Base-by-base conservation (phyloP, 2,329 filamentous ascomycete genomes). In the Tolypocladium cylindrosporum region DNA sequence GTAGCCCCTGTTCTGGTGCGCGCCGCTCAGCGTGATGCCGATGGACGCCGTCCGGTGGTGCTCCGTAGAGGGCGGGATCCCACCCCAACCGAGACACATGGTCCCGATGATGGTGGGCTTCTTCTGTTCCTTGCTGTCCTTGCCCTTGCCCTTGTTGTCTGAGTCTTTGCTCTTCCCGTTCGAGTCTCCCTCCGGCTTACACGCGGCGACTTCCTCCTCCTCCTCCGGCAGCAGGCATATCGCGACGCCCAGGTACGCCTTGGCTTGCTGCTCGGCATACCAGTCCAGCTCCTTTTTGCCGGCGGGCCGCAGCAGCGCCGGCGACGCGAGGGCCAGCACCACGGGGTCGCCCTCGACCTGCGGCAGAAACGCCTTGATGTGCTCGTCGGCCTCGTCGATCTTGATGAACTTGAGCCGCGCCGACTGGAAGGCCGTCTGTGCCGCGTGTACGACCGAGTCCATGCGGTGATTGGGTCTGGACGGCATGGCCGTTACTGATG, bases 1-100 rank as follows among this genome's bases (percentile, higher is more conserved):
- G 60, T 79, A 80, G 0, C 78, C 75, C 41, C 68, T 61, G 24
- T 67, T 66, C 58, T 77, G 74, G 61, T 72, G 70, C 6, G 57
- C 39, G 1, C 65, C 61, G 3, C 70, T 59, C 31, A 79, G 68
- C 41, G 66, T 66, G 54, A 78, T 67, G 34, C 69, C 72, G 31
- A 79, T 66, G 24, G 57, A 56, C 7, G 64, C 60, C 24, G 50
- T 61, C 55, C 62, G 61, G 55, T 65, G 59, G 36, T 64, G 62
- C 13, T 63, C 60, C 36, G 43, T 59, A 31, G 24, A 39, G 6
- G 57, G 27, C 31, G 50, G 40, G 50, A 60, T 48, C 16, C 60
- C 61, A 11, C 61, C 62, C 59, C 60, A 63, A 11, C 61, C 60
- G 24, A 65, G 54, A 27, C 57, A 59, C 61, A 64, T 62, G 40